Base-by-base conservation (phyloP, 2,329 filamentous ascomycete genomes). In the Myriosclerotinia curreyana region DNA sequence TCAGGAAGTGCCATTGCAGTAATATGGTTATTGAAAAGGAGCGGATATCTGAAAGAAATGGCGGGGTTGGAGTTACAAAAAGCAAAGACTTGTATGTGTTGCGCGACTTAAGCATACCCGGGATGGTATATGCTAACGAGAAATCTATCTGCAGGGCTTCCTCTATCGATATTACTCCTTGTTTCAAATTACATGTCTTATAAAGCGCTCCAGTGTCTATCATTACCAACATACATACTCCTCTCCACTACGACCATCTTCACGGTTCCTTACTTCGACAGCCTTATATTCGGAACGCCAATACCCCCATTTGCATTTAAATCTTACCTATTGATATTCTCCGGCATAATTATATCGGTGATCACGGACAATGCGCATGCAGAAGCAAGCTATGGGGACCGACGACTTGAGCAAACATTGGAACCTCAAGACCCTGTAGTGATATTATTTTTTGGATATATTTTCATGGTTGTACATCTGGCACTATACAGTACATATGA, bases 361-460 rank as follows among this genome's bases (percentile, higher is more conserved):
- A 51, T 60, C n/a, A 52, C 38, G 54, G 62, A 64, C n/a, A 60
- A 64, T 9, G 55, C 46, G 22, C 49, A 64, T 22, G 62, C 62
- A 25, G 62, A 64, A 25, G 31, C 17, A 38, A 60, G 55, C 25
- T 60, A 64, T 36, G 62, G 62, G 1, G 62, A 64, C 31, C 36
- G 62, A 20, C 54, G 62, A n/a, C 54, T 64, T 14, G 55, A 60
- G 42, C 62, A 64, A 46, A 64, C 62, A 17, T 46, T 64, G 12
- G 62, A 64, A 36, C 55, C 62, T 42, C 62, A 64, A 60, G 62
- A 64, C 15, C 62, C 62, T 8, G 62, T 64, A 9, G 17, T 53
- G 54, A 60, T 42, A 42, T 52, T 64, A 22, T 64, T 60, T 60
- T n/a, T 64, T 64, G 62, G 62, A 60, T 64, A 64, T 17, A 25